Evolutionary conservation across 2,329 filamentous ascomycete genomes (phyloP).

Genomic region (Boeremia exigua): DNA sequence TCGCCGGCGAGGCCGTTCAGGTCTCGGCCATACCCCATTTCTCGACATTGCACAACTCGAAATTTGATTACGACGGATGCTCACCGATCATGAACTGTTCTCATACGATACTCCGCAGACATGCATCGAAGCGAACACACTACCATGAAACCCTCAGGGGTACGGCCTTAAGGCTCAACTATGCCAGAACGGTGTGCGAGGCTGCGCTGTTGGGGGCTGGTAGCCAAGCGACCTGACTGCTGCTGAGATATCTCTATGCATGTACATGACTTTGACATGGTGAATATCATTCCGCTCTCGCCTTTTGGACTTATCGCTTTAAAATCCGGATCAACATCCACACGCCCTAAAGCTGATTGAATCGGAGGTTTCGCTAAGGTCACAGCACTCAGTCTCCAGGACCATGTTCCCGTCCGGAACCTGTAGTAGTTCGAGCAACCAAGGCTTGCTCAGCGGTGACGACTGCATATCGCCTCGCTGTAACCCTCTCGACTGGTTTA

Average conservation of each 20-base stretch:
- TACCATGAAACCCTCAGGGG: constrained; percentile 5
- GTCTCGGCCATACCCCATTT: constrained; percentile 3
- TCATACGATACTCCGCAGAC: constrained; percentile 15
- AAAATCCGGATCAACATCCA: not conserved
- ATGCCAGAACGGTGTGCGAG: constrained; percentile 9
- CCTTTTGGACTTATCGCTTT: not conserved
- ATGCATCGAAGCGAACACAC: constrained; percentile 14
- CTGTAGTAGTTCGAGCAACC: not conserved
- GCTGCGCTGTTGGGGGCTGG: constrained; percentile 4
- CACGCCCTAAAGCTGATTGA: not conserved
- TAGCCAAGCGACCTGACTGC: constrained; percentile 6
- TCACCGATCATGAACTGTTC: constrained; percentile 18
- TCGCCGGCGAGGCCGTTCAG: constrained; percentile 4
- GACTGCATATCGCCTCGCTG: not conserved
- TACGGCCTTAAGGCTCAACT: constrained; percentile 5
- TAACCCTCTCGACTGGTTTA: not conserved
- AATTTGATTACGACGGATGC: constrained; percentile 3
- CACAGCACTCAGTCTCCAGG: not conserved
- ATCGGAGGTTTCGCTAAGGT: not conserved
- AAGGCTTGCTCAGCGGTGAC: not conserved
- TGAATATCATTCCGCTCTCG: not conserved
- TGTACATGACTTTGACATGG: not conserved
- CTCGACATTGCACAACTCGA: constrained; percentile 1
- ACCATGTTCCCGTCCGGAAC: not conserved
- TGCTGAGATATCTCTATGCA: constrained; percentile 1